Evolutionary conservation across 208 protist species (phyloP).

Genomic region (Crithidia brevicula): DNA sequence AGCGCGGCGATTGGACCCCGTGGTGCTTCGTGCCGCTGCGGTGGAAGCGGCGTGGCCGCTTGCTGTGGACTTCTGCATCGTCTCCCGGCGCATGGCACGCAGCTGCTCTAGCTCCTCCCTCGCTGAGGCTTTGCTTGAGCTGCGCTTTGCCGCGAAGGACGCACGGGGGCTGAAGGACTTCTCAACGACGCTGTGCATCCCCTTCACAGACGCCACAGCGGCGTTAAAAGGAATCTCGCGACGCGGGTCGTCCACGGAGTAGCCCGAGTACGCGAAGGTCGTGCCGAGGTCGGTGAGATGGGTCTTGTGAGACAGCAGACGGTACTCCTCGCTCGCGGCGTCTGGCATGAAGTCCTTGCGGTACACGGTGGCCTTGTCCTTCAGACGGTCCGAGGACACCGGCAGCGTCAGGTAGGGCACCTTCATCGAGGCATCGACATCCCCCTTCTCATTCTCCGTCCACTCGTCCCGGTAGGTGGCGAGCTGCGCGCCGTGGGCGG

Average conservation of each 20-base stretch:
- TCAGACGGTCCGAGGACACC: slow-evolving; percentile 40
- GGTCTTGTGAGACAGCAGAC: slow-evolving; percentile 60
- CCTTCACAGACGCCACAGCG: slow-evolving; percentile 47
- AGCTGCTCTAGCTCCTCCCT: slow-evolving; percentile 63
- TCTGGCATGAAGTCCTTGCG: slow-evolving; percentile 60
- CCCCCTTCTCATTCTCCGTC: slow-evolving; percentile 60
- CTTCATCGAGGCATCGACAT: slow-evolving; percentile 67
- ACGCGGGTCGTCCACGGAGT: slow-evolving; percentile 61
- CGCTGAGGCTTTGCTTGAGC: background rate
- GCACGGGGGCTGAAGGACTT: slow-evolving; percentile 52
- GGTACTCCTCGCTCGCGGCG: slow-evolving; percentile 38
- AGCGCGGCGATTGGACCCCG: background rate
- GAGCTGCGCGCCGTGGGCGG: slow-evolving; percentile 35
- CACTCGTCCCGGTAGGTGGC: slow-evolving; percentile 68
- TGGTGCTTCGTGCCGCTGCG: background rate
- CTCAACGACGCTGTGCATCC: slow-evolving; percentile 61
- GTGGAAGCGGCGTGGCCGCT: slow-evolving; percentile 4
- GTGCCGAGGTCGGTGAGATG: slow-evolving; percentile 60
- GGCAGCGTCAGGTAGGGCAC: slow-evolving; percentile 78
- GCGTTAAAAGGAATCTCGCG: slow-evolving; percentile 56
- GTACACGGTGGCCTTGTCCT: slow-evolving; percentile 63
- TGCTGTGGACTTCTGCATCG: slow-evolving; percentile 25
- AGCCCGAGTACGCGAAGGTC: slow-evolving; percentile 80
- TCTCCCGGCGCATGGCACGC: slow-evolving; percentile 48
- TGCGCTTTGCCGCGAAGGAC: slow-evolving; percentile 17